A percentile compares a stretch with the other conserved stretches of the same genome.
Conservation (phyloP, 768 basidiomycete species). For the Gymnopilus dilepis region DNA sequence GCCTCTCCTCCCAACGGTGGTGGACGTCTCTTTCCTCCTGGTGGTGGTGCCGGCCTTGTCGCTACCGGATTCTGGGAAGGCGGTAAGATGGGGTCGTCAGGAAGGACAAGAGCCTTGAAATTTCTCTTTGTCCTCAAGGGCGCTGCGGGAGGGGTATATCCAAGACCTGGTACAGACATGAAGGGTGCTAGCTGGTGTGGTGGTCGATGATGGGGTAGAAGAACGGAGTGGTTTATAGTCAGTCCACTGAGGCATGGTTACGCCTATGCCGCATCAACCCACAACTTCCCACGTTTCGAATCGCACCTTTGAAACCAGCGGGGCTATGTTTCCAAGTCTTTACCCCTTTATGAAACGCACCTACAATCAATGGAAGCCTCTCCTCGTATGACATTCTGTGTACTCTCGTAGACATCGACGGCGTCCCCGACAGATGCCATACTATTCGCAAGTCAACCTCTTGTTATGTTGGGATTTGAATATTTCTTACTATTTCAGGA, state of each 20-base stretch:
- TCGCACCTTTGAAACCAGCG: slow-evolving; percentile 8
- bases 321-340: slow-evolving; percentile 9
- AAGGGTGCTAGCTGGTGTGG: background rate
- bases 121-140: slow-evolving; percentile 89
- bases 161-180: slow-evolving; percentile 23
- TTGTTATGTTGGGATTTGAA: background rate
- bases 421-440: background rate
- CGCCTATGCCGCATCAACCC: slow-evolving; percentile 11
- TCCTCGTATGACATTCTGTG: background rate
- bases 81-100: slow-evolving; percentile 41
- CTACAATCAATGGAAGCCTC: background rate
- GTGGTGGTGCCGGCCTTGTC: slow-evolving; percentile 28
- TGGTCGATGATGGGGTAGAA: background rate
- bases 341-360: slow-evolving; percentile 1
- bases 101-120: slow-evolving; percentile 83
- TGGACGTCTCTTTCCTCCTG: slow-evolving; percentile 31
- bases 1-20: slow-evolving; percentile 30
- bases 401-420: background rate
- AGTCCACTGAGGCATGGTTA: slow-evolving; percentile 9
- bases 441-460: background rate
- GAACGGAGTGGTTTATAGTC: background rate
- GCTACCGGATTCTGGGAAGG: slow-evolving; percentile 24
- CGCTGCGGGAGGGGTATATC: slow-evolving; percentile 31
- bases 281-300: slow-evolving; percentile 13
- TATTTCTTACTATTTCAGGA: background rate